Conservation (phyloP, 2,329 filamentous ascomycete genomes). For the Fusarium fracticaudum region DNA sequence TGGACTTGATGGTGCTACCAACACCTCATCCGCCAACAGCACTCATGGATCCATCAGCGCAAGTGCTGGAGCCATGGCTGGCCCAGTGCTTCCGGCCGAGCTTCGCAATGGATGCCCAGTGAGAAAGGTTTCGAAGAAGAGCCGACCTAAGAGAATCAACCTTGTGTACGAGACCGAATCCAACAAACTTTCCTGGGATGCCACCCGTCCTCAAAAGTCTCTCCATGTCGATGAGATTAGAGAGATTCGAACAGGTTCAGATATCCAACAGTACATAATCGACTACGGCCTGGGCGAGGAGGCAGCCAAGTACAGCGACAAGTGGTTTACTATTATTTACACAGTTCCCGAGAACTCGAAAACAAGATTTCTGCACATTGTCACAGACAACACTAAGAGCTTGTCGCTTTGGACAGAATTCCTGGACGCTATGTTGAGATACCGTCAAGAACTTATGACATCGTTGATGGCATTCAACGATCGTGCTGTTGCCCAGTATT, state of each 20-base stretch:
- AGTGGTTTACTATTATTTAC: conserved; percentile 93
- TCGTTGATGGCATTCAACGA: conserved; percentile 88
- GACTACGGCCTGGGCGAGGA: conserved; percentile 78
- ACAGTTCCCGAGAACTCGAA: conserved; percentile 80
- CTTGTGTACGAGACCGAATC: conserved; percentile 81
- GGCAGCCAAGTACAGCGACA: conserved; percentile 58
- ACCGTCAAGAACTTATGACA: conserved; percentile 89
- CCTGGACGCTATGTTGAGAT: conserved; percentile 83
- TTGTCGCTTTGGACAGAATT: conserved; percentile 85
- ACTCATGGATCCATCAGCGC: conserved; percentile 58
- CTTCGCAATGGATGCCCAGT: conserved; percentile 82
- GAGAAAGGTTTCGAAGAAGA: conserved; percentile 87
- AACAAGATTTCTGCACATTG: conserved; percentile 87
- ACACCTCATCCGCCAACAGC: conserved; percentile 60
- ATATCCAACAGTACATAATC: conserved; percentile 88
- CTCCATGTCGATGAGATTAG: conserved; percentile 97
- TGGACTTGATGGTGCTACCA: conserved; percentile 54
- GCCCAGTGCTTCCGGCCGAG: conserved; percentile 78
- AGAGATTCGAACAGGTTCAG: conserved; percentile 83
- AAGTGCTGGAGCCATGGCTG: conserved; percentile 59
- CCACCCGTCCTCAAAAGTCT: conserved; percentile 78
- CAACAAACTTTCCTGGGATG: conserved; percentile 90
- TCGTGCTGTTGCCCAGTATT: conserved; percentile 83
- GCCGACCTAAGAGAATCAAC: conserved; percentile 71
- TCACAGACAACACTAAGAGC: conserved; percentile 77